Evolutionary conservation across 2,329 filamentous ascomycete genomes (phyloP).

Genomic region (Alternaria infectoria): DNA sequence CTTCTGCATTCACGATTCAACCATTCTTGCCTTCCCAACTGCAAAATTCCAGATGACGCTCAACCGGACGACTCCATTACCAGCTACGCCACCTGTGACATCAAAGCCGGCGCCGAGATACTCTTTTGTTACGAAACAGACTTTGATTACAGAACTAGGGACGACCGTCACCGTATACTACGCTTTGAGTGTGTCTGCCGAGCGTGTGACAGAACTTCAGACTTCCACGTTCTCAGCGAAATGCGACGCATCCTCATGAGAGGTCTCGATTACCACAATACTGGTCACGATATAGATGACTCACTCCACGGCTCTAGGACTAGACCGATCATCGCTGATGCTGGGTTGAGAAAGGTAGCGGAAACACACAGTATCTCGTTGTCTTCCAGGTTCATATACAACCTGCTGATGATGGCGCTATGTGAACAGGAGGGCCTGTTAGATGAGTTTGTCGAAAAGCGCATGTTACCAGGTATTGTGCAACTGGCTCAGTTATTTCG

Average conservation of each 20-base stretch:
- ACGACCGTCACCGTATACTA: constrained; percentile 2
- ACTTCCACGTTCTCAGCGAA: constrained; percentile 9
- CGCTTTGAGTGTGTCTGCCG: background rate
- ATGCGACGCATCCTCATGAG: constrained; percentile 8
- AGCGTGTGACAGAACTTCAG: background rate
- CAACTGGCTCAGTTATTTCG: background rate
- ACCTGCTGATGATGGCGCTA: constrained; percentile 1
- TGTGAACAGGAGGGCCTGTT: constrained; percentile 3
- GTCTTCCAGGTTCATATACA: constrained; percentile 2
- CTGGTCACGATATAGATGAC: background rate
- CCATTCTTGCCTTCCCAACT: constrained; percentile 13
- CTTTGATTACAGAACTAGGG: constrained; percentile 7
- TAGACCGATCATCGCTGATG: background rate
- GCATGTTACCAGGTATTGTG: background rate
- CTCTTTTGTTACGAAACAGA: constrained; percentile 7
- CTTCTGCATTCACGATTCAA: constrained; percentile 10
- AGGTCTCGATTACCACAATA: background rate
- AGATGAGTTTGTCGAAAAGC: constrained; percentile 3
- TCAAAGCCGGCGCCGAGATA: constrained; percentile 11
- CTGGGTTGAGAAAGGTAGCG: background rate
- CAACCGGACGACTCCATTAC: background rate
- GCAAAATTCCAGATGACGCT: background rate
- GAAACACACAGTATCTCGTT: background rate
- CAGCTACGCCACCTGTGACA: constrained; percentile 5
- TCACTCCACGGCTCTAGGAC: background rate